Evolutionary conservation across 495 filamentous ascomycete genomes (phyloP).

Genomic region (Tuber brumale): DNA sequence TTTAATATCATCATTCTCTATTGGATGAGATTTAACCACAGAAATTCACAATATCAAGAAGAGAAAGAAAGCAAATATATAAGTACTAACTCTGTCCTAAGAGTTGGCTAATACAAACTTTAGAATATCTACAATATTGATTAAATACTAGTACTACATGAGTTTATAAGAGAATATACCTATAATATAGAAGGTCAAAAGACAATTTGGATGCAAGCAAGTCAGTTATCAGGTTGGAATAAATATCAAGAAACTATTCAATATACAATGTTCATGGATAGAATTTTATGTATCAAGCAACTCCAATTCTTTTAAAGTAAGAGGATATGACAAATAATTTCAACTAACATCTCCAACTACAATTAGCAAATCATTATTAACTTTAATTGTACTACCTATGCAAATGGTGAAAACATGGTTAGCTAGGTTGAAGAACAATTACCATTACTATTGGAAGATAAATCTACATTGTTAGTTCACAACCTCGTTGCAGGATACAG

Average conservation of each 20-base stretch:
- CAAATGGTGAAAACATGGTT: too few relatives aligned
- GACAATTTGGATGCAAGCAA: neutral
- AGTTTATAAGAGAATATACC: neutral
- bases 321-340: neutral
- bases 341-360: neutral
- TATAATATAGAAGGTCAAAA: too few relatives aligned
- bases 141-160: neutral
- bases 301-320: conserved; percentile 1
- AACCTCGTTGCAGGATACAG: too few relatives aligned
- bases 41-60: neutral
- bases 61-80: neutral
- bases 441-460: too few relatives aligned
- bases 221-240: neutral
- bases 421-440: too few relatives aligned
- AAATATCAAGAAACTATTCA: conserved; percentile 4
- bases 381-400: too few relatives aligned
- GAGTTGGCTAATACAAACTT: neutral
- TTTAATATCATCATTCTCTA: neutral
- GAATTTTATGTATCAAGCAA: neutral
- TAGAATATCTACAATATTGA: neutral
- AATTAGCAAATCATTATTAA: neutral
- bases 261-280: neutral
- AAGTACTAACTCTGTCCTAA: too few relatives aligned
- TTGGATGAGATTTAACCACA: neutral
- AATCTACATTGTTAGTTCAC: too few relatives aligned